Evolutionary conservation across 1,139 yeast species (phyloP).

Genomic region (Geotrichum reessii): DNA sequence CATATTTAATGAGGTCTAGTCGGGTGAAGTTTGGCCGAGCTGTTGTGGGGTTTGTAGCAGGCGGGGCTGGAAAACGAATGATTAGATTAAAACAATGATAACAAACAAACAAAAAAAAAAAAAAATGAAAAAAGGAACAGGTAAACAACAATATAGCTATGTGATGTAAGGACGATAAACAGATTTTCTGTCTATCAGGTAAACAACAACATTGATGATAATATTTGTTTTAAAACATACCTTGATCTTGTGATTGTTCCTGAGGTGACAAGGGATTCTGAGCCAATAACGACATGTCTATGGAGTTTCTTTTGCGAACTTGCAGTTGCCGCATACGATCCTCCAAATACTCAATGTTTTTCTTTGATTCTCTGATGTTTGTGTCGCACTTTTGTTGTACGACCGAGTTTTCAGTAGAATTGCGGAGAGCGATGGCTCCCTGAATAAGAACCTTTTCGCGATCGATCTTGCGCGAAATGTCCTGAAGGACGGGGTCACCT

Average conservation of each 20-base stretch:
- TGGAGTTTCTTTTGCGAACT: constrained; percentile 29
- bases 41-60: neutral
- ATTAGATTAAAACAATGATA: neutral
- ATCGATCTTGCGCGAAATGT: constrained; percentile 75
- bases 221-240: too few species aligned
- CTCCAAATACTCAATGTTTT: constrained; percentile 81
- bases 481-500: constrained; percentile 41
- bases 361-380: constrained; percentile 83
- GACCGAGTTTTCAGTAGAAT: constrained; percentile 66
- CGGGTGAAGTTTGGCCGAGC: constrained; percentile 33
- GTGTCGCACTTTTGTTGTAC: constrained; percentile 90
- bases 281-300: neutral
- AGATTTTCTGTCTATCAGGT: too few species aligned
- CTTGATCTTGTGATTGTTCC: neutral
- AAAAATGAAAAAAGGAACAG: neutral
- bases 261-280: neutral
- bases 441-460: constrained; percentile 81
- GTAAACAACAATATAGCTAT: too few species aligned
- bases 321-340: constrained; percentile 66
- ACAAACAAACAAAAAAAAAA: neutral
- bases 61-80: constrained; percentile 1
- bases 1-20: constrained; percentile 80
- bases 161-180: too few species aligned
- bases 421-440: constrained; percentile 77
- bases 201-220: neutral